These are phyloP conservation scores for Vitis cinerea DNA, from an alignment of 164 flowering plant species.

Conservation along the genomic window DNA sequence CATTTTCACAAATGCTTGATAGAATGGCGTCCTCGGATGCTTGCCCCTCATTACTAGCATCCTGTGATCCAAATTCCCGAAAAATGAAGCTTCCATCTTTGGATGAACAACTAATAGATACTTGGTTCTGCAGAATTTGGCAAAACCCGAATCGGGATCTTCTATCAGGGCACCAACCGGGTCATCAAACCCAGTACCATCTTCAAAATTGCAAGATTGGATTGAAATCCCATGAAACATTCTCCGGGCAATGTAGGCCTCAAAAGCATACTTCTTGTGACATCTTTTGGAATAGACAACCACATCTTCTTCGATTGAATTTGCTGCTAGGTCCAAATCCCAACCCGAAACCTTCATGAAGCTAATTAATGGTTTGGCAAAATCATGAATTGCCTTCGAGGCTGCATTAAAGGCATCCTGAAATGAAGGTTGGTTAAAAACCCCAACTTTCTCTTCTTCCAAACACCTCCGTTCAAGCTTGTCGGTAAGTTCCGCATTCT, in stretches of 20 bases:
- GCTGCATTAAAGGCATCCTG: conserved; percentile 23
- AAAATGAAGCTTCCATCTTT: conserved; percentile 52
- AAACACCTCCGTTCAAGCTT: conserved; percentile 18
- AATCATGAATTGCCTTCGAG: conserved; percentile 60
- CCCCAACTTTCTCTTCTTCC: conserved; percentile 20
- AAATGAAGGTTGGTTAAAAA: conserved; percentile 15
- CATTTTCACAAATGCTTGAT: conserved; percentile 57
- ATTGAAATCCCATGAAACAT: conserved; percentile 38
- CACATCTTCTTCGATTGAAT: conserved; percentile 34
- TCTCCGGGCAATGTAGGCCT: conserved; percentile 54
- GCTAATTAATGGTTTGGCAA: conserved; percentile 59
- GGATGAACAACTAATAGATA: conserved; percentile 51
- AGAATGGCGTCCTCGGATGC: conserved; percentile 62
- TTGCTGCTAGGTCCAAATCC: conserved; percentile 51
- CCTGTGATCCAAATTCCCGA: conserved; percentile 64
- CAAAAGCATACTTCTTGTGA: conserved; percentile 64
- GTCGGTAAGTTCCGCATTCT: conserved; percentile 25
- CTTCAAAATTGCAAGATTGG: conserved; percentile 18
- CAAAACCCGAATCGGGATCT: conserved; percentile 49
- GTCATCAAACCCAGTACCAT: conserved; percentile 30
- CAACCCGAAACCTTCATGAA: conserved; percentile 61
- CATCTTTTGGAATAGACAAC: conserved; percentile 34
- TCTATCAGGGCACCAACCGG: conserved; percentile 41
- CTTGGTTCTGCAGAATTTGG: conserved; percentile 46
- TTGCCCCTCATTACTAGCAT: conserved; percentile 35